Evolutionary conservation across 2,329 filamentous ascomycete species (phyloP).

Genomic region (Cercospora sesami): DNA sequence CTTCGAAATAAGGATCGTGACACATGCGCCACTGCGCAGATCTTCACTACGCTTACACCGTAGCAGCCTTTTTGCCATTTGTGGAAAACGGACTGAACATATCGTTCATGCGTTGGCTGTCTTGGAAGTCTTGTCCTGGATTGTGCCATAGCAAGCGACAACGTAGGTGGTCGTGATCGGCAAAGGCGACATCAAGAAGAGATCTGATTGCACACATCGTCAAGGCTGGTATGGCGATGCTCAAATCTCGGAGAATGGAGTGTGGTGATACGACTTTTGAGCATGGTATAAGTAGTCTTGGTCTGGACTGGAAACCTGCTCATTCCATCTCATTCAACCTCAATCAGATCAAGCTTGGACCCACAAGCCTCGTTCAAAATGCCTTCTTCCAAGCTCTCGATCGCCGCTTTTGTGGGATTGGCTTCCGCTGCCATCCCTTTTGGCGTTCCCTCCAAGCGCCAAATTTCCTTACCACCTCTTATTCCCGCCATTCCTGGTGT

Average conservation of each 20-base stretch:
- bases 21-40: not conserved
- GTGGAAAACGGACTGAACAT: not conserved
- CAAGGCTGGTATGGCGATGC: not conserved
- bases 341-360: not conserved
- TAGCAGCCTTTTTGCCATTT: not conserved
- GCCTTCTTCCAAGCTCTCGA: slow-evolving; percentile 10
- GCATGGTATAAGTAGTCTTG: not conserved
- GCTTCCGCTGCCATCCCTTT: slow-evolving; percentile 15
- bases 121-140: not conserved
- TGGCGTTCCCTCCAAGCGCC: slow-evolving; percentile 5
- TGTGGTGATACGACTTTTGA: not conserved
- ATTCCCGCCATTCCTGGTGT: slow-evolving; percentile 62
- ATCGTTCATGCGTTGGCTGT: not conserved
- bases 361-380: slow-evolving; percentile 9
- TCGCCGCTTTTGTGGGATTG: slow-evolving; percentile 10
- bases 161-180: not conserved
- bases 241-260: not conserved
- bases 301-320: not conserved
- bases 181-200: not conserved
- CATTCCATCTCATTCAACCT: not conserved
- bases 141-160: not conserved
- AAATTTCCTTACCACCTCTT: slow-evolving; percentile 43
- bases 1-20: not conserved
- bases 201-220: not conserved
- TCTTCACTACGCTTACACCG: not conserved